These are phyloP conservation scores for Naganishia vaughanmartiniae DNA, from an alignment of 768 basidiomycete species.

Conservation along the genomic window DNA sequence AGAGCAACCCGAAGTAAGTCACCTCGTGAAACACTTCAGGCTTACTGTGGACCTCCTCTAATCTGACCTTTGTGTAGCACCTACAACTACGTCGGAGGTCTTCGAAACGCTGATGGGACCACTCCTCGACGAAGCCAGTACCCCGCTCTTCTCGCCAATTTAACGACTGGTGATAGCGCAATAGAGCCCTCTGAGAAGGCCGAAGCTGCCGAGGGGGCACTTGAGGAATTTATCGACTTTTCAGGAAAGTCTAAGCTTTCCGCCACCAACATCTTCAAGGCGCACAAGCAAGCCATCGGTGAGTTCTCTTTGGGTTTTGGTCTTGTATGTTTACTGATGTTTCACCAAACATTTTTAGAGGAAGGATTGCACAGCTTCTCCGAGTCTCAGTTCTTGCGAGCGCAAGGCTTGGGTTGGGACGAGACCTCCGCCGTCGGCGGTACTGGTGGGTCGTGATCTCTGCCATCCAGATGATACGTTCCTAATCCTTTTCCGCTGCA, in stretches of 20 bases:
- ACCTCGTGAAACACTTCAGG: neutral
- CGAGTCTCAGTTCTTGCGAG: slow-evolving; percentile 21
- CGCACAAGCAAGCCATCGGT: slow-evolving; percentile 39
- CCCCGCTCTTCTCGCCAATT: slow-evolving; percentile 29
- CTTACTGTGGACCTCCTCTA: too few species aligned
- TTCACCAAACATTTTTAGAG: too few species aligned
- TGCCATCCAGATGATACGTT: neutral
- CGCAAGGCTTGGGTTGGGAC: slow-evolving; percentile 33
- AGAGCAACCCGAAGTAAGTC: slow-evolving; percentile 31
- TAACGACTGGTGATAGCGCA: slow-evolving; percentile 2
- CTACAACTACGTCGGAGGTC: slow-evolving; percentile 33
- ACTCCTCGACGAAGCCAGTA: slow-evolving; percentile 37
- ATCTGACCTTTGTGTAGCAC: slow-evolving; percentile 10
- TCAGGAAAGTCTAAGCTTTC: slow-evolving; percentile 24
- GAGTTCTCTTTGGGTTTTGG: neutral
- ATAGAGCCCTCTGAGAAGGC: slow-evolving; percentile 25
- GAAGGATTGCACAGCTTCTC: slow-evolving; percentile 34
- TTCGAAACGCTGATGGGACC: slow-evolving; percentile 38
- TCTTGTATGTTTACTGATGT: too few species aligned
- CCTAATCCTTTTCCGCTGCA: neutral
- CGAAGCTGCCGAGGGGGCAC: slow-evolving; percentile 29
- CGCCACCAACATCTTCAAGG: slow-evolving; percentile 37
- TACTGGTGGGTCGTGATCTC: slow-evolving; percentile 24
- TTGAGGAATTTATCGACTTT: slow-evolving; percentile 33
- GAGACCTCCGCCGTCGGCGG: slow-evolving; percentile 34